Evolutionary conservation across 441 rosid genomes (phyloP).

Genomic region (Gossypium schwendimanii): DNA sequence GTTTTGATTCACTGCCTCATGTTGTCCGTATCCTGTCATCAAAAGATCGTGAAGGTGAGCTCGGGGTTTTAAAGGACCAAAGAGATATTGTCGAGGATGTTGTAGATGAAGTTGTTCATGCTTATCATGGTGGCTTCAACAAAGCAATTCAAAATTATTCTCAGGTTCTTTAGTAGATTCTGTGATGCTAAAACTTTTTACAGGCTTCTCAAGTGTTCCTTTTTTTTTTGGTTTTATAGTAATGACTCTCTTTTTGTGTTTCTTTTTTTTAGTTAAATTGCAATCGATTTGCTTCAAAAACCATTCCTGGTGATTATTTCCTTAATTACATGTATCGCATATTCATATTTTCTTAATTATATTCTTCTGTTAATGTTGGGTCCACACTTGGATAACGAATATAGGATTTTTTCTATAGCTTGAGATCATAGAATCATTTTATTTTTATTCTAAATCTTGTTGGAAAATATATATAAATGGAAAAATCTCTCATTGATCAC

Average conservation of each 20-base stretch:
- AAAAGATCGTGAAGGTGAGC: slow-evolving; percentile 83
- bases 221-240: background rate
- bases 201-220: background rate
- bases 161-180: slow-evolving; percentile 49
- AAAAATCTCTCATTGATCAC: background rate
- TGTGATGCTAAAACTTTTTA: background rate
- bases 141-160: slow-evolving; percentile 99
- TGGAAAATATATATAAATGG: background rate
- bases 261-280: background rate
- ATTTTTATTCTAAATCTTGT: slow-evolving; percentile 12
- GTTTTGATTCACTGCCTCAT: slow-evolving; percentile 98
- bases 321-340: background rate
- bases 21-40: slow-evolving; percentile 94
- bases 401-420: background rate
- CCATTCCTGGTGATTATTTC: background rate
- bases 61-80: slow-evolving; percentile 68
- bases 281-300: background rate
- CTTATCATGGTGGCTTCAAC: slow-evolving; percentile 94
- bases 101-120: slow-evolving; percentile 96
- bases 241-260: background rate
- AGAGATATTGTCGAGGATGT: slow-evolving; percentile 95
- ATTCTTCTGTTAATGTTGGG: background rate
- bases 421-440: background rate
- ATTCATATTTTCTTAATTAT: background rate
- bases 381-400: background rate